Evolutionary conservation across 164 flowering plant genomes (phyloP).

Genomic region (Warburgia ugandensis): DNA sequence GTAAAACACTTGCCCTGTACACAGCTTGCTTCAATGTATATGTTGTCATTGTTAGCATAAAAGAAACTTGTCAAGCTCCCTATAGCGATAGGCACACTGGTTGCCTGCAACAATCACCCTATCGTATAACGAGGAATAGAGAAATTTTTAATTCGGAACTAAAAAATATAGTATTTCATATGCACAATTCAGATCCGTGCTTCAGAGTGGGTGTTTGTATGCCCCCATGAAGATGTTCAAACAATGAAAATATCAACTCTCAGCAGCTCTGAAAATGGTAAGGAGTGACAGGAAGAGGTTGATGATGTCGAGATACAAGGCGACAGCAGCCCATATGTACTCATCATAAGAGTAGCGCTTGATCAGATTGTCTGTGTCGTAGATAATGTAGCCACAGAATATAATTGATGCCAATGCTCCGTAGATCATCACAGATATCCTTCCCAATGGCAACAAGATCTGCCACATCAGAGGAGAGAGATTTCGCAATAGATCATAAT

Average conservation of each 20-base stretch:
- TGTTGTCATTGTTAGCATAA: no score
- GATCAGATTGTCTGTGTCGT: constrained; percentile 91
- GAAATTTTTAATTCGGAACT: no score
- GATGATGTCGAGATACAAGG: constrained; percentile 72
- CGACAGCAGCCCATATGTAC: constrained; percentile 86
- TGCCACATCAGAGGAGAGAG: constrained; percentile 27
- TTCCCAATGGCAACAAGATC: constrained; percentile 79
- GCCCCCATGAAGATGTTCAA: no score
- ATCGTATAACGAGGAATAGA: no score
- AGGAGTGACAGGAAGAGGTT: constrained; percentile 74
- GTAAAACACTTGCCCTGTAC: no score
- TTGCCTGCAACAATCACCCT: no score
- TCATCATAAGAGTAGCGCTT: constrained; percentile 83
- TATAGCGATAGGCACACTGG: no score
- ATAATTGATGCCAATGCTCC: constrained; percentile 69
- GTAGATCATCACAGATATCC: constrained; percentile 55
- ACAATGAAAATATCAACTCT: constrained; percentile 11
- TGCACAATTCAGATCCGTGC: no score
- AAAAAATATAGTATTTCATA: no score
- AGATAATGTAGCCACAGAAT: constrained; percentile 81
- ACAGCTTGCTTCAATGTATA: no score
- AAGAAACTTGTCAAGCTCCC: no score
- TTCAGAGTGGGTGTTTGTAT: no score
- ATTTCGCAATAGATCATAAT: neutral
- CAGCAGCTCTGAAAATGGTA: constrained; percentile 61